Conservation (phyloP, 345 rosid genomes). For the Citrus hindsii region DNA sequence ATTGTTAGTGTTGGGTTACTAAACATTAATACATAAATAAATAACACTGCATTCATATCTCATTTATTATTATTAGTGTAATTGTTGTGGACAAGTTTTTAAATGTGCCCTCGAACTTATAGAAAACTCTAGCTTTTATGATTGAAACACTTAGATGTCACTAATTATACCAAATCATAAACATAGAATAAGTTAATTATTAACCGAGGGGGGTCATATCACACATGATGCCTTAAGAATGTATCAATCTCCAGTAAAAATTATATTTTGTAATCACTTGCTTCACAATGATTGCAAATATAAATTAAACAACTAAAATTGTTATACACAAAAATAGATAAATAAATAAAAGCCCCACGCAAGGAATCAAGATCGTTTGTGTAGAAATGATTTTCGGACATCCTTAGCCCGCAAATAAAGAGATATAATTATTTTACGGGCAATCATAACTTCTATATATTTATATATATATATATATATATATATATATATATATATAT, state of each 20-base stretch:
- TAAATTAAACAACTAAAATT: too few species aligned
- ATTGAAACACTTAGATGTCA: neutral
- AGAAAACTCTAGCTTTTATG: neutral
- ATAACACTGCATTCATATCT: too few species aligned
- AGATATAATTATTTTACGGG: slow-evolving; percentile 7
- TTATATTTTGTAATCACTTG: neutral
- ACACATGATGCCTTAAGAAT: slow-evolving; percentile 11
- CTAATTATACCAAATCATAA: neutral
- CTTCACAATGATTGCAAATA: slow-evolving; percentile 1
- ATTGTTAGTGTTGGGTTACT: too few species aligned
- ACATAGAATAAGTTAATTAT: neutral
- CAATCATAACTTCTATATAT: slow-evolving; percentile 4
- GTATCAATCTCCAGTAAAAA: neutral
- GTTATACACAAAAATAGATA: too few species aligned
- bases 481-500: too few species aligned
- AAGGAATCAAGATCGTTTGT: slow-evolving; percentile 11
- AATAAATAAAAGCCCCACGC: slow-evolving; percentile 11
- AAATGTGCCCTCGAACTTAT: too few species aligned
- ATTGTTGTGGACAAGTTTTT: too few species aligned
- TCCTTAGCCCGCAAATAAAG: slow-evolving; percentile 31
- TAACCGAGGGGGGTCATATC: neutral
- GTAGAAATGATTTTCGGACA: slow-evolving; percentile 27
- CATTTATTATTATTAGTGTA: too few species aligned
- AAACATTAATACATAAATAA: too few species aligned
- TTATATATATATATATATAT: too few species aligned